Percentiles rank a stretch among this genome's conserved stretches.
Conservation (phyloP, 352 stramenopile species). For the Thraustochytrium striatum region DNA sequence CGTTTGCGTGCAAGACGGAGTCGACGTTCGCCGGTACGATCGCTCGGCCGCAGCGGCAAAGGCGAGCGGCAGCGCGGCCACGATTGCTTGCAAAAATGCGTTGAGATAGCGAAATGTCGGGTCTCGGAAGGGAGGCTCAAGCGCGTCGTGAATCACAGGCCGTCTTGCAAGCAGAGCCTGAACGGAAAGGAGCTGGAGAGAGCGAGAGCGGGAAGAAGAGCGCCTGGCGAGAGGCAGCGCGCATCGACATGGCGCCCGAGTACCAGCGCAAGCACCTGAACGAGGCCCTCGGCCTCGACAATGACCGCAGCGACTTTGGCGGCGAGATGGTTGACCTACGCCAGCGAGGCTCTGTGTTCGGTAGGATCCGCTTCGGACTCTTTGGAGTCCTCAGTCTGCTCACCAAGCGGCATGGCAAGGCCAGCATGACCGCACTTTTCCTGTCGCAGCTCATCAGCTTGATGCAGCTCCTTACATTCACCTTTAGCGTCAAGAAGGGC, state of each 20-base stretch:
- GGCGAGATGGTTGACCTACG: constrained; percentile 9
- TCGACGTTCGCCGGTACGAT: too few species aligned
- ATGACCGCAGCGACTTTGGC: constrained; percentile 10
- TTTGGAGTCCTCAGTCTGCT: constrained; percentile 13
- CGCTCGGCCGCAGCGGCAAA: too few species aligned
- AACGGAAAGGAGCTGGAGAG: too few species aligned
- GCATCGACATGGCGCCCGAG: constrained; percentile 18
- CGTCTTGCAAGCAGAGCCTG: too few species aligned
- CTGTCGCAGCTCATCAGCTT: constrained; percentile 8
- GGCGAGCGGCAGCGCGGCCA: too few species aligned
- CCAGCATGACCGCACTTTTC: neutral
- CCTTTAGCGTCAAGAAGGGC: neutral
- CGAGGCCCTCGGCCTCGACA: constrained; percentile 3
- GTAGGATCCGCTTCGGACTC: neutral
- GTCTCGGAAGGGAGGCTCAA: too few species aligned
- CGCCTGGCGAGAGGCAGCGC: too few species aligned
- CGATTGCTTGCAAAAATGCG: too few species aligned
- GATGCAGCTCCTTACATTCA: constrained; percentile 21
- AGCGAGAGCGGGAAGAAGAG: too few species aligned
- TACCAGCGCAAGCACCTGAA: constrained; percentile 35
- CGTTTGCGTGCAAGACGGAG: too few species aligned
- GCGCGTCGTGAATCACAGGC: too few species aligned
- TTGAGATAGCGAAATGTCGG: too few species aligned
- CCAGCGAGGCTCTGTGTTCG: constrained; percentile 2
- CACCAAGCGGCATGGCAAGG: constrained; percentile 10